Evolutionary conservation across 2,329 filamentous ascomycete species (phyloP).

Genomic region (Nothomitra cinnamomea): DNA sequence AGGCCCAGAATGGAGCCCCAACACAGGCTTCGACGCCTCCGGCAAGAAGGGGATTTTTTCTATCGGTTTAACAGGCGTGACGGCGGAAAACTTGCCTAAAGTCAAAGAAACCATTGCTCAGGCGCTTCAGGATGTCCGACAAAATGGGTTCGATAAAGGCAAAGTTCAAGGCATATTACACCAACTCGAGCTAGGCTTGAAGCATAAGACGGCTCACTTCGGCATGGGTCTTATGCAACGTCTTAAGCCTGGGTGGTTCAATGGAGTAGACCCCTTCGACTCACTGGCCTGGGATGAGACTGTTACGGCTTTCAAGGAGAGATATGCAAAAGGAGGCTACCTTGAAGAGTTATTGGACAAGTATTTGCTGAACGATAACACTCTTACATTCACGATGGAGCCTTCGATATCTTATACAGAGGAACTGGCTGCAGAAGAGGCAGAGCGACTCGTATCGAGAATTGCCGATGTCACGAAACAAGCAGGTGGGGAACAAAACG

Average conservation of each 20-base stretch:
- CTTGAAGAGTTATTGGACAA: slow-evolving; percentile 74
- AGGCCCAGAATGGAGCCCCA: slow-evolving; percentile 86
- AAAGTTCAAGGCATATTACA: slow-evolving; percentile 93
- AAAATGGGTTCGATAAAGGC: slow-evolving; percentile 67
- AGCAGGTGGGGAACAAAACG: slow-evolving; percentile 54
- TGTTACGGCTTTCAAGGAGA: slow-evolving; percentile 62
- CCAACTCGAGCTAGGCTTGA: slow-evolving; percentile 79
- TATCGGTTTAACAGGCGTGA: slow-evolving; percentile 78
- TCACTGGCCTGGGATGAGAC: slow-evolving; percentile 84
- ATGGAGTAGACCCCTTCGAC: slow-evolving; percentile 82
- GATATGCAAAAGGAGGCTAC: slow-evolving; percentile 60
- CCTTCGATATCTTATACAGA: slow-evolving; percentile 61
- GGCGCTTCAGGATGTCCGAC: slow-evolving; percentile 50
- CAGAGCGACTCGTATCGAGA: slow-evolving; percentile 53
- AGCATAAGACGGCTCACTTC: slow-evolving; percentile 93
- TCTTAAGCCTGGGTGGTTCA: slow-evolving; percentile 86
- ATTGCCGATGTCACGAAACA: slow-evolving; percentile 51
- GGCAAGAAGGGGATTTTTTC: slow-evolving; percentile 71
- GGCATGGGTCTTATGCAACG: slow-evolving; percentile 82
- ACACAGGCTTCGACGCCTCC: slow-evolving; percentile 76
- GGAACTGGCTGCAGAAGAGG: slow-evolving; percentile 62
- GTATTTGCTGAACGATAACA: slow-evolving; percentile 76
- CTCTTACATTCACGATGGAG: slow-evolving; percentile 84
- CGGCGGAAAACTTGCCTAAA: slow-evolving; percentile 58
- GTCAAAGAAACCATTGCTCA: slow-evolving; percentile 58